Evolutionary conservation across 139 green algal species (phyloP), one percentile per base, ranked within the genome.

Genomic region (Pleodorina starrii): DNA sequence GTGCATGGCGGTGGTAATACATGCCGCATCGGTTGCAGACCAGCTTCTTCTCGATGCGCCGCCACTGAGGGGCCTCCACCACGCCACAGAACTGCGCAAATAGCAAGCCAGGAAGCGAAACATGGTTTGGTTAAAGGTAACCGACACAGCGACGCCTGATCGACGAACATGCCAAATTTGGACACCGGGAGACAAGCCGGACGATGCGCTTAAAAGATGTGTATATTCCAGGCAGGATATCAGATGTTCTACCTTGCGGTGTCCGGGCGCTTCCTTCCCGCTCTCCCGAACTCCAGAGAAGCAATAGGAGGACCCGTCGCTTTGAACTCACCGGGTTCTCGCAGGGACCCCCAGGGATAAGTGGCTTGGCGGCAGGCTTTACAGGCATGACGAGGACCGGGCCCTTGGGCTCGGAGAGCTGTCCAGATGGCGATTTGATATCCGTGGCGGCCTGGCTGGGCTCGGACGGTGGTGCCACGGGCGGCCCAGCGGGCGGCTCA

Each of bases 11-110:
- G 69, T 89, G 84, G 69, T 81, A 82, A 48, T 89, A 89, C 84
- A 89, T 89, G 69, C 84, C 84, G 36, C 84, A 89, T 9, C 84
- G 84, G 71, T 89, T 89, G 84, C 84, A 89, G 0, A 89, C 84
- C 6, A 89, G 68, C 69, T 82, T 81, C 38, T 89, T 89, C 36
- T 89, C 84, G 36, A 89, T 89, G 69, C 84, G 84, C 5, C 84
- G 66, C 84, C 84, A 89, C 35, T 89, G 84, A 1, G 84, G 84
- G 0, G 84, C 84, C 84, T 89, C 69, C 0, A 43, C n/a, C 10
- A 89, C 84, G n/a, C 84, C 84, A 69, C 84, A 89, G n/a, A 54
- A 82, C 81, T 87, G 72, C 72, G 57, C 5, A 42, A n/a, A n/a
- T n/a, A n/a, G n/a, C n/a, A n/a, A n/a, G n/a, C n/a, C n/a, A n/a